Percentiles rank a stretch among this genome's conserved stretches.
Evolutionary conservation across 306 rosid genomes (phyloP).

Genomic region (Cucumis melo): DNA sequence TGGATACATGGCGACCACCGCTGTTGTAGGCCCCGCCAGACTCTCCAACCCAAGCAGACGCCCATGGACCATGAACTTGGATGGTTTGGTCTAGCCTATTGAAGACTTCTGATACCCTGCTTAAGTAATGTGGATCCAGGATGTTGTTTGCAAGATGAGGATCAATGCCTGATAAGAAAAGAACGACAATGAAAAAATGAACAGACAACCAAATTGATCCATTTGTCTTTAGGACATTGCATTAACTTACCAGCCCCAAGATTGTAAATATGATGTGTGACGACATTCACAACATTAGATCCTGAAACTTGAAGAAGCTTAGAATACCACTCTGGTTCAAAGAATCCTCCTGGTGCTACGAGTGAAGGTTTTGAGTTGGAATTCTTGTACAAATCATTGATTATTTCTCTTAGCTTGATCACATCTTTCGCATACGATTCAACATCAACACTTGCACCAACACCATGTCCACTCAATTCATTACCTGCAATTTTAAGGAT

Average conservation of each 20-base stretch:
- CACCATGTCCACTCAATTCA: slow-evolving; percentile 78
- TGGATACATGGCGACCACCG: slow-evolving; percentile 65
- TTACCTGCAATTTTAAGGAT: slow-evolving; percentile 34
- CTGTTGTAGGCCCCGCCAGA: slow-evolving; percentile 96
- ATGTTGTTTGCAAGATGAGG: slow-evolving; percentile 40
- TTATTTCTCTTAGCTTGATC: slow-evolving; percentile 39
- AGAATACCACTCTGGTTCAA: slow-evolving; percentile 51
- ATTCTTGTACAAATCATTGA: slow-evolving; percentile 32
- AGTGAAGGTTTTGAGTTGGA: slow-evolving; percentile 45
- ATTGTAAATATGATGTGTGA: slow-evolving; percentile 79
- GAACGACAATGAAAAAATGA: slow-evolving; percentile 2
- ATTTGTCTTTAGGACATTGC: not conserved
- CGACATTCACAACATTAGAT: slow-evolving; percentile 35
- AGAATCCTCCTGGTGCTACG: slow-evolving; percentile 96
- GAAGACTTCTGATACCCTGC: slow-evolving; percentile 33
- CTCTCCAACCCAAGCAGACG: slow-evolving; percentile 93
- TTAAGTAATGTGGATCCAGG: slow-evolving; percentile 49
- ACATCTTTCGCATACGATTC: slow-evolving; percentile 69
- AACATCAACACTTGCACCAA: slow-evolving; percentile 70
- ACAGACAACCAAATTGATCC: not conserved
- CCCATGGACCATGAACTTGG: slow-evolving; percentile 58
- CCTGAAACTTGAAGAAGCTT: slow-evolving; percentile 73
- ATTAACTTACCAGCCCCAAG: slow-evolving; percentile 67
- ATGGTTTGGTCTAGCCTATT: slow-evolving; percentile 39
- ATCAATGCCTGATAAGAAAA: slow-evolving; percentile 45